These are phyloP conservation scores for Diaporthe australafricana DNA, from an alignment of 2,329 filamentous ascomycete genomes.

Conservation along the genomic window DNA sequence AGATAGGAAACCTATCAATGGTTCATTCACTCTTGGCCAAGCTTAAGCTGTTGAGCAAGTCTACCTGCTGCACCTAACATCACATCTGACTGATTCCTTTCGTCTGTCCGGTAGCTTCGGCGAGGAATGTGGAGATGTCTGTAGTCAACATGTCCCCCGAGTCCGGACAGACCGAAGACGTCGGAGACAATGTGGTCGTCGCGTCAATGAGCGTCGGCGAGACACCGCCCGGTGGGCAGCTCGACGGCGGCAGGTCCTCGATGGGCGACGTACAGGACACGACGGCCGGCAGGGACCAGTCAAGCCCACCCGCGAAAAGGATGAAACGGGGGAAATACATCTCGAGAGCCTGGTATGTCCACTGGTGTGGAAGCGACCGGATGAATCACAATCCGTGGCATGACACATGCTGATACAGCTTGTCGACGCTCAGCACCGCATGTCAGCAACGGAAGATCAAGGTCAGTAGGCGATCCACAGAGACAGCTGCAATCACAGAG, in stretches of 20 bases:
- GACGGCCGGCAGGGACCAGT: not conserved
- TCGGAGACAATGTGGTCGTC: not conserved
- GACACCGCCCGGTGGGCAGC: not conserved
- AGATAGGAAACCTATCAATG: no score
- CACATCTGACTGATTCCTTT: not conserved
- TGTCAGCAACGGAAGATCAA: conserved; percentile 37
- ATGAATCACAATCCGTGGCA: not conserved
- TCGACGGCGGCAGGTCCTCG: not conserved
- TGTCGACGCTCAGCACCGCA: conserved; percentile 10
- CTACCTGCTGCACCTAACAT: no score
- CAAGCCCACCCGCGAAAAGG: conserved; percentile 30
- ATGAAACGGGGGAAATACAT: conserved; percentile 35
- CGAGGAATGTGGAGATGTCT: not conserved
- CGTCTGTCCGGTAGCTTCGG: not conserved
- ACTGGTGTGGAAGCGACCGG: not conserved
- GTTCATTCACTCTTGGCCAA: no score
- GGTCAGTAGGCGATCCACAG: not conserved
- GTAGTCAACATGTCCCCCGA: not conserved
- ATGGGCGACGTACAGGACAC: not conserved
- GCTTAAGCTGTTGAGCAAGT: not conserved
- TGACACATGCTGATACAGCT: not conserved
- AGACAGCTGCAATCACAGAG: not conserved
- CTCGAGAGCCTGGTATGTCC: conserved; percentile 34
- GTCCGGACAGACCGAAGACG: not conserved
- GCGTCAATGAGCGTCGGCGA: not conserved